A percentile compares a stretch with the other conserved stretches of the same genome.
Evolutionary conservation across 1,284 basidiomycete species (phyloP).

Genomic region (Ustilago curta): DNA sequence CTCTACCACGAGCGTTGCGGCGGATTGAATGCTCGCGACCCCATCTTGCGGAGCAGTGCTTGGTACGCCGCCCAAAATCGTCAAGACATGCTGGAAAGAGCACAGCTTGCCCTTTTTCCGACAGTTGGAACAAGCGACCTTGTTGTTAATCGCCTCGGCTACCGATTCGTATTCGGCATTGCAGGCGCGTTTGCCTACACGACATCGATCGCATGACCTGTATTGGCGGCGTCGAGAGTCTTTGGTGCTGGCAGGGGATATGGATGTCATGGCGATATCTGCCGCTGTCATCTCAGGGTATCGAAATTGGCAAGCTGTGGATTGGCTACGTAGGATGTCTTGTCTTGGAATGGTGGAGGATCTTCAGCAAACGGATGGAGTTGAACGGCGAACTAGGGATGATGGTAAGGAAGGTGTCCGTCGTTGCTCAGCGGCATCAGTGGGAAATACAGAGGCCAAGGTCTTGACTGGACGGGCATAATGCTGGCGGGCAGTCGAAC

Average conservation of each 20-base stretch:
- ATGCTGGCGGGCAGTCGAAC: too few relatives aligned
- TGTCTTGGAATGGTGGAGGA: too few relatives aligned
- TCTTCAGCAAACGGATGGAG: too few relatives aligned
- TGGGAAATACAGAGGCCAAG: too few relatives aligned
- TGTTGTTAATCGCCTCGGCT: constrained; percentile 31
- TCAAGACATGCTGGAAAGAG: constrained; percentile 31
- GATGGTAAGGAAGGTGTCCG: too few relatives aligned
- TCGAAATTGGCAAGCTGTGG: neutral
- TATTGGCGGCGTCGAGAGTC: constrained; percentile 33
- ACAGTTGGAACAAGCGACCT: constrained; percentile 33
- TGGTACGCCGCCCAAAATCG: constrained; percentile 26
- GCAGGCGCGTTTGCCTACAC: constrained; percentile 29
- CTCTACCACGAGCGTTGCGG: neutral
- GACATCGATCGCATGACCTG: constrained; percentile 36
- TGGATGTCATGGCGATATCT: neutral
- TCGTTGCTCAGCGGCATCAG: too few relatives aligned
- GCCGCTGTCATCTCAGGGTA: constrained; percentile 5
- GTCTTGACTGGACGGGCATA: too few relatives aligned
- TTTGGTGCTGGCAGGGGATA: constrained; percentile 1
- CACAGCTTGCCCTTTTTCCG: constrained; percentile 33
- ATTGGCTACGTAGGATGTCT: neutral
- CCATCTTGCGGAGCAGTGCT: neutral
- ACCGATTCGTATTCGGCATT: constrained; percentile 33
- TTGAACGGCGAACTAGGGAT: too few relatives aligned
- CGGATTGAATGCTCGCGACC: neutral